A percentile compares a stretch with the other conserved stretches of the same genome.
Evolutionary conservation across 495 filamentous ascomycete species (phyloP).

Genomic region (Cladorrhinum samala): DNA sequence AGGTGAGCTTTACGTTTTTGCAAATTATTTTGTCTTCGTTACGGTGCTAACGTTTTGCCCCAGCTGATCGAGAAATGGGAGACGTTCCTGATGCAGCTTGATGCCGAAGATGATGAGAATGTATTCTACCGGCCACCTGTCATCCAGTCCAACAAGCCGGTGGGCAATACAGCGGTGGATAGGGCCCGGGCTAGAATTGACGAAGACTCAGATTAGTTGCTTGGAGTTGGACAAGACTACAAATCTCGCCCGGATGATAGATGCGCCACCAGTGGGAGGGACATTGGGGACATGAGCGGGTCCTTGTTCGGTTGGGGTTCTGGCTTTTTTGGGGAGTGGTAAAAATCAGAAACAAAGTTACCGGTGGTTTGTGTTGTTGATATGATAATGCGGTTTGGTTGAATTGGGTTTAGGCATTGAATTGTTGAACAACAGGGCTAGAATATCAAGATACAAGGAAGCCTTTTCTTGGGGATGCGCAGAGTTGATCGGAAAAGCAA

Average conservation of each 20-base stretch:
- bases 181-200: conserved; percentile 44
- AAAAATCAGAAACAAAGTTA: not conserved
- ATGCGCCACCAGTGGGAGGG: too few relatives aligned
- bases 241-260: too few relatives aligned
- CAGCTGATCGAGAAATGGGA: conserved; percentile 99
- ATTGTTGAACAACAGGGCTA: too few relatives aligned
- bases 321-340: not conserved
- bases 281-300: too few relatives aligned
- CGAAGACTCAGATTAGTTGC: conserved; percentile 44
- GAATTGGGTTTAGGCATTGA: too few relatives aligned
- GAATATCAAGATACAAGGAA: too few relatives aligned
- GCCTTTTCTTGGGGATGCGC: too few relatives aligned
- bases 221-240: conserved; percentile 7
- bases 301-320: not conserved
- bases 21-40: not conserved
- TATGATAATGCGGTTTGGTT: not conserved
- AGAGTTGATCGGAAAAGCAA: too few relatives aligned
- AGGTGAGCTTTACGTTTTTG: conserved; percentile 57
- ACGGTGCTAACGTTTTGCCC: conserved; percentile 13
- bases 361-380: conserved; percentile 1
- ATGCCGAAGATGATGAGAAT: conserved; percentile 82
- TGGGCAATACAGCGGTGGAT: conserved; percentile 45
- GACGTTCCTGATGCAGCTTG: conserved; percentile 91
- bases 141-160: conserved; percentile 36
- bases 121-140: conserved; percentile 65